Base-by-base conservation (phyloP, 805 yeast species). In the Candida montana region DNA sequence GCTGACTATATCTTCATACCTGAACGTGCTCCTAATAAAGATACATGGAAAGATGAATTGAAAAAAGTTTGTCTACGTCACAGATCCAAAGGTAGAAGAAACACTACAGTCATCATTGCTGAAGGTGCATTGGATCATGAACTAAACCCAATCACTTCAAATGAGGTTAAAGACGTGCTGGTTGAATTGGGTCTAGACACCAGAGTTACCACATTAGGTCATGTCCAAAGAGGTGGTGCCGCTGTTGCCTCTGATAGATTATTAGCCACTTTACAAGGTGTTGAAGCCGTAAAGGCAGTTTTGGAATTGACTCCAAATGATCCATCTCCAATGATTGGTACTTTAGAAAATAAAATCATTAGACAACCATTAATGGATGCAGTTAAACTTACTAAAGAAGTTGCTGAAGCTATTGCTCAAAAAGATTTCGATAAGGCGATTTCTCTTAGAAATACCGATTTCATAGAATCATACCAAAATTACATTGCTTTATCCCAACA, bases 1-100 rank as follows among this genome's bases (percentile, higher is more conserved):
- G 91, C 95, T 3, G 95, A 84, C 61, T 84, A 75, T 54, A 80
- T 84, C 36, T 77, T 84, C 54, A 83, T 84, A 49, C 95, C 95
- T 15, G 95, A 84, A 52, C 91, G 93, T 7, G 80, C 89, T 8
- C 67, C 71, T 33, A 68, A 75, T 7, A 65, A 67, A 28, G 71
- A 71, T 27, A 71, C 73, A 27, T 93, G 99, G 99, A 77, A 78
- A 52, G 80, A 79, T 21, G 86, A 87, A 50, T 77, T 93, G 79
- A 74, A 79, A 53, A 69, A 74, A 30, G 79, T 89, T 51, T 88
- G 88, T 50, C 61, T 67, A 44, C 78, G 87, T 53, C 97, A 84
- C 63, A 69, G 91, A 55, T 65, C 68, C 7, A 74, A 75, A 55
- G 95, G 95, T 40, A 79, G 79, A 67, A 71, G 95, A 63, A 81